These are phyloP conservation scores for Cladosporium sp. DNA, from an alignment of 2,329 filamentous ascomycete species.

Conservation along the genomic window DNA sequence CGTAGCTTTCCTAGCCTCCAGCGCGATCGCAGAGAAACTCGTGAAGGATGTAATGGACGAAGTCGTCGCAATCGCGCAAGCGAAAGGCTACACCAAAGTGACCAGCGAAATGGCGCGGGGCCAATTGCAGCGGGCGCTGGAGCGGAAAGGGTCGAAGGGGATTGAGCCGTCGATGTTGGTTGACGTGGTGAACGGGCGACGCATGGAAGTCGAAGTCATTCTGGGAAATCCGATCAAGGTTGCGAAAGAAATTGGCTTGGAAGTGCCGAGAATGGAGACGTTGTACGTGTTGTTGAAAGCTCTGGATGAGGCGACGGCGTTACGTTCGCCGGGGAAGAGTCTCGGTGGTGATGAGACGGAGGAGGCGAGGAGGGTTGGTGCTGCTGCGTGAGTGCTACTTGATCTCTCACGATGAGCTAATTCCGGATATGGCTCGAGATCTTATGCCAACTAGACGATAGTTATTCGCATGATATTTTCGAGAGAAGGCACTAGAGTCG, in stretches of 20 bases:
- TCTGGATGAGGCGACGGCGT: constrained; percentile 39
- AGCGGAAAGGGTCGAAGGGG: constrained; percentile 40
- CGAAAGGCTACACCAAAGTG: constrained; percentile 38
- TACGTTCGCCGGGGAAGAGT: constrained; percentile 24
- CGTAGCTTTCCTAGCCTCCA: constrained; percentile 50
- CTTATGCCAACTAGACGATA: background rate
- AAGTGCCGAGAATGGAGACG: constrained; percentile 44
- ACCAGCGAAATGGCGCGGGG: constrained; percentile 39
- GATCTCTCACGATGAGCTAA: background rate
- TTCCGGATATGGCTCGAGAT: background rate
- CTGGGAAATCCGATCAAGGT: constrained; percentile 48
- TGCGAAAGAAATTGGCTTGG: constrained; percentile 42
- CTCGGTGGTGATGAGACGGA: constrained; percentile 24
- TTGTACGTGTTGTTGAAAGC: constrained; percentile 49
- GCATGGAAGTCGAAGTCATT: constrained; percentile 54
- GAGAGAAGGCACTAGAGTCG: background rate
- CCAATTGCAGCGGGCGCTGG: constrained; percentile 21
- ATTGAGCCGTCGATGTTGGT: constrained; percentile 54
- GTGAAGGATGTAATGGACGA: constrained; percentile 49
- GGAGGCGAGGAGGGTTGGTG: constrained; percentile 1
- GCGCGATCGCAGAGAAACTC: constrained; percentile 39
- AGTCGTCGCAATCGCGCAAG: constrained; percentile 44
- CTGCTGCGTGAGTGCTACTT: background rate
- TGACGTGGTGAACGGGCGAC: constrained; percentile 44
- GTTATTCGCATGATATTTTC: background rate